phyloP scores from a whole-genome alignment of 352 stramenopile species.

The Phytophthora pisi region DNA sequence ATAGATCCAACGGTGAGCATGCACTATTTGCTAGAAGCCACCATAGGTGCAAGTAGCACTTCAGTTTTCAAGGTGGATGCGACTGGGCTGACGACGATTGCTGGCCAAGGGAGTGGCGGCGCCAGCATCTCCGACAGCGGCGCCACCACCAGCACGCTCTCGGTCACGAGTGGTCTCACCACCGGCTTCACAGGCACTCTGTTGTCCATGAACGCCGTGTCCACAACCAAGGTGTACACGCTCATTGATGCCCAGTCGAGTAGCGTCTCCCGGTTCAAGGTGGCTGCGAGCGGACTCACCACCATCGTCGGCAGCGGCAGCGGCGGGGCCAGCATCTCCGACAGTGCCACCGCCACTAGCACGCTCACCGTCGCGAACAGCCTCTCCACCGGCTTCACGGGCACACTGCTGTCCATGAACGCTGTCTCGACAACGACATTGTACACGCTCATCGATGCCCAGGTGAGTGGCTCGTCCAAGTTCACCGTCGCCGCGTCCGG shows the following conservation, averaged over 20 bases:
- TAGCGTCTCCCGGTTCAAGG: slow-evolving; percentile 16
- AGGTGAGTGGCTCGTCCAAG: slow-evolving; percentile 1
- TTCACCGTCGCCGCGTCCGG: slow-evolving; percentile 44
- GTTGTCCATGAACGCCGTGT: neutral
- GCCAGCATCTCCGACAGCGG: too few relatives aligned
- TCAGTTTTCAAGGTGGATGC: slow-evolving; percentile 18
- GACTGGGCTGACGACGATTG: slow-evolving; percentile 17
- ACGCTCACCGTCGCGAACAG: slow-evolving; percentile 11
- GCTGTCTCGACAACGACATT: neutral
- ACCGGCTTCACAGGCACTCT: slow-evolving; percentile 6
- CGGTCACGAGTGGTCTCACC: neutral
- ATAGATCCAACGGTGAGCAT: slow-evolving; percentile 14
- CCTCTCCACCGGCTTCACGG: neutral
- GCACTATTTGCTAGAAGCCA: slow-evolving; percentile 31
- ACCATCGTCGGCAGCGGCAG: too few relatives aligned
- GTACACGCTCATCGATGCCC: slow-evolving; percentile 17
- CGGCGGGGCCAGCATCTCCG: too few relatives aligned
- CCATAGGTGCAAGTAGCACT: neutral
- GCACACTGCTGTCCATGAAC: slow-evolving; percentile 13
- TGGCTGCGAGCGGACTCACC: slow-evolving; percentile 26
- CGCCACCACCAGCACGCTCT: too few relatives aligned
- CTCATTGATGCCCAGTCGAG: neutral
- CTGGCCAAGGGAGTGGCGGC: slow-evolving; percentile 2
- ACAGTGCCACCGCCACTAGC: too few relatives aligned
- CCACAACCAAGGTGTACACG: neutral